phyloP scores from a whole-genome alignment of 805 yeast species.

The Suhomyces vadensis region DNA sequence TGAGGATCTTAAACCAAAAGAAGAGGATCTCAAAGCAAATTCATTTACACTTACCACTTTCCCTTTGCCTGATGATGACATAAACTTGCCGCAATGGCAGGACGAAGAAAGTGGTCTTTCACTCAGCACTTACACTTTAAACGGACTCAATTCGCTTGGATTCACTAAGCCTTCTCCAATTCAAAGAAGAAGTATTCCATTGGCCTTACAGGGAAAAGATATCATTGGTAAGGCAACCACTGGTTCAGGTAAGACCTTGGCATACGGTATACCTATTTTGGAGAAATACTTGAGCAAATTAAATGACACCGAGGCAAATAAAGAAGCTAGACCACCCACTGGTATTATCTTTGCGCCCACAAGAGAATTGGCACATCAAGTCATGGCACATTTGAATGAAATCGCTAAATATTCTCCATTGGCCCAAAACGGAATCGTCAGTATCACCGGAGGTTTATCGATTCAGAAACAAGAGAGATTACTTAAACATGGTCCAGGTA shows the following conservation, averaged over 20 bases:
- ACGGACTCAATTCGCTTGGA: conserved; percentile 58
- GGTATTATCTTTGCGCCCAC: conserved; percentile 93
- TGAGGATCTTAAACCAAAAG: conserved; percentile 10
- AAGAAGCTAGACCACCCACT: conserved; percentile 46
- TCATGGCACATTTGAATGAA: conserved; percentile 69
- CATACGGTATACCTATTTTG: conserved; percentile 89
- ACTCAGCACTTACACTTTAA: conserved; percentile 57
- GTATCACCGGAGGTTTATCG: conserved; percentile 93
- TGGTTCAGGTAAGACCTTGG: conserved; percentile 96
- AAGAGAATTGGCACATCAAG: conserved; percentile 94
- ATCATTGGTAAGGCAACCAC: conserved; percentile 96
- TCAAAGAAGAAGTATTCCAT: conserved; percentile 74
- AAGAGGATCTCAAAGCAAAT: conserved; percentile 26
- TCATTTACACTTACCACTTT: conserved; percentile 32
- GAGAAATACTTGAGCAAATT: conserved; percentile 53
- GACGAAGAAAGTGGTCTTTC: conserved; percentile 38
- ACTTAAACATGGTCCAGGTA: conserved; percentile 69
- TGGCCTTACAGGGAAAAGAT: conserved; percentile 71
- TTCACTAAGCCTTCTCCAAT: conserved; percentile 81
- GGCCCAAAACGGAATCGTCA: conserved; percentile 58
- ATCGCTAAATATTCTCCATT: conserved; percentile 55
- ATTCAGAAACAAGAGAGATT: conserved; percentile 90
- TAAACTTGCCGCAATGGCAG: conserved; percentile 64
- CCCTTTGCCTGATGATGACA: conserved; percentile 37
- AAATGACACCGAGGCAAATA: conserved; percentile 16